Base-by-base conservation (phyloP, 2,329 filamentous ascomycete species). In the Cercospora citrullina region DNA sequence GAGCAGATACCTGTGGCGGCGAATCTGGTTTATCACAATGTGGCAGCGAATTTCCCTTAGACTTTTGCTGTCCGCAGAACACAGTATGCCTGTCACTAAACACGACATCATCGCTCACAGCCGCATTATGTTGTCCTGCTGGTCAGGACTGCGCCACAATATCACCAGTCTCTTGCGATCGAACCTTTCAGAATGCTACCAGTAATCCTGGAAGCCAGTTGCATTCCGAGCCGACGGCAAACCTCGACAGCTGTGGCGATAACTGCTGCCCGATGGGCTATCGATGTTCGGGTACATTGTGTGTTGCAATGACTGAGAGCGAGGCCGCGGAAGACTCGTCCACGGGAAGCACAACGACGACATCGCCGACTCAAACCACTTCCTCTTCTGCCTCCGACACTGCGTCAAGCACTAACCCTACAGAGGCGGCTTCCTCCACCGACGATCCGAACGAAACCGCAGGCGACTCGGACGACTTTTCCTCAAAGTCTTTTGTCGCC, bases 231-330 rank as follows among this genome's bases (percentile, higher is more conserved):
- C 85, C 91, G 31, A 82, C 83, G 18, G 82, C 85, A 9, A 79
- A 81, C 10, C 81, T 93, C 14, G 79, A 81, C 1, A 83, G 79
- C 21, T 93, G 91, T 73, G 89, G 85, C 14, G 76, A 73, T 18
- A 78, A 72, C 64, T 94, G 91, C 79, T 94, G 91, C 76, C 91
- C 91, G 0, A 89, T 89, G 77, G 91, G 91, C 2, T 93, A 90
- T 79, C 80, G 81, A 1, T 94, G 91, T 79, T 78, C 84, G 39
- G 80, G 80, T 51, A 77, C 78, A 60, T 92, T 90, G 72, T 93
- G 90, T 73, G 76, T 82, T 10, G 82, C 80, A 72, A 60, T 70
- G 45, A 68, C 65, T 8, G 64, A 68, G 42, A 48, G 67, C 28
- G 65, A 72, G 21, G 66, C 69, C 16, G 45, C 68, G 1, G 26